phyloP scores from a whole-genome alignment of 2,329 filamentous ascomycete genomes.

The Chrysosphaeria jannelii region DNA sequence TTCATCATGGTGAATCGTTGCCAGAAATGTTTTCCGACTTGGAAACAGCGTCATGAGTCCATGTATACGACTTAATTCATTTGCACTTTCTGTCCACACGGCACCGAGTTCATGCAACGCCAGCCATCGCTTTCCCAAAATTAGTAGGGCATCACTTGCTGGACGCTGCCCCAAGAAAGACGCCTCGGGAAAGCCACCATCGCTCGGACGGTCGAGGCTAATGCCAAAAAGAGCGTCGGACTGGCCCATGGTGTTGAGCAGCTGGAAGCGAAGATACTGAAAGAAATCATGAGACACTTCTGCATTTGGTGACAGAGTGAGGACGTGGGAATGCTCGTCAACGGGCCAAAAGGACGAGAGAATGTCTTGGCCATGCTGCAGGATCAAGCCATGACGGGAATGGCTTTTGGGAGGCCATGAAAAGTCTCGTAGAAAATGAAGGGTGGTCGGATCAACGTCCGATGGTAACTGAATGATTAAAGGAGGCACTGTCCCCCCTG shows the following conservation, averaged over 20 bases:
- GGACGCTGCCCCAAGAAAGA: slow-evolving; percentile 69
- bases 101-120: slow-evolving; percentile 35
- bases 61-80: no score
- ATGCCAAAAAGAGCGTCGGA: slow-evolving; percentile 38
- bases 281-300: slow-evolving; percentile 61
- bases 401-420: slow-evolving; percentile 28
- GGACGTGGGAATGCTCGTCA: slow-evolving; percentile 34
- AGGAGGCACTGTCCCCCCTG: slow-evolving; percentile 34
- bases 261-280: no score
- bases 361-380: slow-evolving; percentile 44
- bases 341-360: slow-evolving; percentile 71
- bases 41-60: no score
- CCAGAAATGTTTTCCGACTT: no score
- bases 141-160: slow-evolving; percentile 50
- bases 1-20: slow-evolving; percentile 21
- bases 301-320: slow-evolving; percentile 57
- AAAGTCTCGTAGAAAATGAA: slow-evolving; percentile 30
- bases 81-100: no score
- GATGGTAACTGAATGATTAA: slow-evolving; percentile 63
- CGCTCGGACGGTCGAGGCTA: slow-evolving; percentile 44
- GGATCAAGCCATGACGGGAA: slow-evolving; percentile 21
- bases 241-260: no score
- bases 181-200: slow-evolving; percentile 23
- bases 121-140: slow-evolving; percentile 63
- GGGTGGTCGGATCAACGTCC: slow-evolving; percentile 32